phyloP scores from a whole-genome alignment of 352 stramenopile species.

The Globisporangium viniferum region DNA sequence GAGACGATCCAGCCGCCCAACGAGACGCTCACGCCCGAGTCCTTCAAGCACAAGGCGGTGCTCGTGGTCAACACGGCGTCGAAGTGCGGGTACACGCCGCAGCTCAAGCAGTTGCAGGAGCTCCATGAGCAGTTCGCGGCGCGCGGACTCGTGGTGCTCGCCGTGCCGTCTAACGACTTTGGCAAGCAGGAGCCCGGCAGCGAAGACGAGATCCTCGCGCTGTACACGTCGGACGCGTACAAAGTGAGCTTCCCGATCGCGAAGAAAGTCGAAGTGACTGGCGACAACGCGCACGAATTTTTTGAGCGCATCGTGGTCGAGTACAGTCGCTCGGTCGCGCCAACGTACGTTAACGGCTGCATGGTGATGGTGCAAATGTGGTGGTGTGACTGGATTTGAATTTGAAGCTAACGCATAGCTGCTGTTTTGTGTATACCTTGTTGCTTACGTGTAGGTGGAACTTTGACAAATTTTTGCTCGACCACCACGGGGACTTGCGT shows the following conservation, averaged over 20 bases:
- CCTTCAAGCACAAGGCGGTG: constrained; percentile 41
- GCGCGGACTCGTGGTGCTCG: constrained; percentile 48
- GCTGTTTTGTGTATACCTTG: not conserved
- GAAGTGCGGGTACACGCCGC: constrained; percentile 41
- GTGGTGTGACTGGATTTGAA: not conserved
- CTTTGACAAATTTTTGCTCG: constrained; percentile 82
- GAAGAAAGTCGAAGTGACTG: constrained; percentile 41
- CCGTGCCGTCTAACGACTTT: constrained; percentile 74
- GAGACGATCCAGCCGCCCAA: constrained; percentile 33
- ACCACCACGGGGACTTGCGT: constrained; percentile 51
- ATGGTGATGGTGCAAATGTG: not conserved
- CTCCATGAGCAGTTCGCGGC: constrained; percentile 46
- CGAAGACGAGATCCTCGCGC: constrained; percentile 37
- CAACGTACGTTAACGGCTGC: constrained; percentile 31
- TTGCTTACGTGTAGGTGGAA: constrained; percentile 40
- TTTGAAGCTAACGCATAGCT: not conserved
- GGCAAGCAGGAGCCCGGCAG: constrained; percentile 43
- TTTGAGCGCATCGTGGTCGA: constrained; percentile 57
- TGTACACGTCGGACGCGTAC: constrained; percentile 36
- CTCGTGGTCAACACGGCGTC: constrained; percentile 77
- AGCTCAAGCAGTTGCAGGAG: constrained; percentile 51
- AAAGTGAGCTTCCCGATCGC: constrained; percentile 55
- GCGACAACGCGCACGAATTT: constrained; percentile 54
- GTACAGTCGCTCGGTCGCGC: constrained; percentile 64
- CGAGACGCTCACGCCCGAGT: constrained; percentile 26